Conservation (phyloP, 78 protist genomes). For the Pigoraptor vietnamica region DNA sequence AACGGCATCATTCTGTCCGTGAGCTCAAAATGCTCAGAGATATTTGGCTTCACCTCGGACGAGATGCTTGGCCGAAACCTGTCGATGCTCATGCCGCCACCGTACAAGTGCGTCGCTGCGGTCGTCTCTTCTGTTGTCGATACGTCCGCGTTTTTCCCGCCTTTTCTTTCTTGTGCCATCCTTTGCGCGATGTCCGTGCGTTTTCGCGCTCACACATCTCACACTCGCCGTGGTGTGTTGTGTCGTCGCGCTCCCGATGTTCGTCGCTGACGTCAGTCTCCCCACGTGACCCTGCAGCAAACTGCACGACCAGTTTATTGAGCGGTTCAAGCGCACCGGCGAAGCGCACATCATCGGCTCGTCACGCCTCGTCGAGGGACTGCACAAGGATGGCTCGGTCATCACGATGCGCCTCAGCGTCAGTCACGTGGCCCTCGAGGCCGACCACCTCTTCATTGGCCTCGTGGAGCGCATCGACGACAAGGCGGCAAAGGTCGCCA, state of each 20-base stretch:
- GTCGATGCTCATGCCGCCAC: constrained; percentile 13
- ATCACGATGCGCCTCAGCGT: constrained; percentile 7
- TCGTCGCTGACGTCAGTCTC: too few species aligned
- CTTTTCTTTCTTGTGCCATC: too few species aligned
- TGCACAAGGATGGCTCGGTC: constrained; percentile 9
- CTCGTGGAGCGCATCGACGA: neutral
- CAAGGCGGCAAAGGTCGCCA: neutral
- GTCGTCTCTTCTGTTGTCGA: too few species aligned
- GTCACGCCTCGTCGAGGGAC: neutral
- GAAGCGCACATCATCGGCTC: constrained; percentile 10
- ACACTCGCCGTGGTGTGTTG: too few species aligned
- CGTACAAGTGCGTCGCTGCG: too few species aligned
- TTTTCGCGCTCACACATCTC: too few species aligned
- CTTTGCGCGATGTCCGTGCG: too few species aligned
- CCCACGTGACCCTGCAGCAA: too few species aligned
- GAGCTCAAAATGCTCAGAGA: neutral
- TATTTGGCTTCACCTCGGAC: constrained; percentile 23
- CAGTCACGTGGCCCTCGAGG: neutral
- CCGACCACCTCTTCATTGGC: neutral
- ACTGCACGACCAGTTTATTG: constrained; percentile 38
- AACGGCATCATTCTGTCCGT: constrained; percentile 1
- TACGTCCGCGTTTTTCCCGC: too few species aligned
- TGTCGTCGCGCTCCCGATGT: too few species aligned
- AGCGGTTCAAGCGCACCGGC: constrained; percentile 23
- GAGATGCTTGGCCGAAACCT: constrained; percentile 42